Evolutionary conservation across 2,329 filamentous ascomycete species (phyloP).

Genomic region (Macrophomina phaseolina): DNA sequence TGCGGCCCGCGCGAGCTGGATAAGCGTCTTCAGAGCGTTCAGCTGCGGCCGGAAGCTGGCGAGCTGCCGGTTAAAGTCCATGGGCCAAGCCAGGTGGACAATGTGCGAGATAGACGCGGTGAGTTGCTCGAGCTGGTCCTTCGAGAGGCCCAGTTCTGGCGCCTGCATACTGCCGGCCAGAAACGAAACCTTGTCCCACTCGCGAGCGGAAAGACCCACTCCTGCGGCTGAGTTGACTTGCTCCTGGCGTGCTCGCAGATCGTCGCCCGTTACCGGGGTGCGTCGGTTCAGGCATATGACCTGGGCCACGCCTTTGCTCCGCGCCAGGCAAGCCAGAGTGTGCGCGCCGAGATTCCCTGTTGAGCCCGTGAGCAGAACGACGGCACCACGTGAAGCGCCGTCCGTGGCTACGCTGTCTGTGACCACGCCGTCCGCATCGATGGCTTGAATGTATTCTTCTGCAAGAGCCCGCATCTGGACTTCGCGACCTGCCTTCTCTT

Average conservation of each 20-base stretch:
- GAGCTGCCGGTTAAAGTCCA: conserved; percentile 25
- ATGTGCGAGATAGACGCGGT: conserved; percentile 13
- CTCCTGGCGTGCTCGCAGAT: neutral
- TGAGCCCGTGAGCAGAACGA: conserved; percentile 8
- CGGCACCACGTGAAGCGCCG: neutral
- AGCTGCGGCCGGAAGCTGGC: conserved; percentile 6
- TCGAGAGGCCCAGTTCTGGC: neutral
- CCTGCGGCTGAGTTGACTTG: neutral
- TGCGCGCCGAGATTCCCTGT: conserved; percentile 11
- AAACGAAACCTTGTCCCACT: neutral
- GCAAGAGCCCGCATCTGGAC: neutral
- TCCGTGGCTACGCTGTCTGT: neutral
- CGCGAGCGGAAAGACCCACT: neutral
- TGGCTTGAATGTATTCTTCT: neutral
- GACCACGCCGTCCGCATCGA: neutral
- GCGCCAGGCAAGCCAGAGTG: neutral
- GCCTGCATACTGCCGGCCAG: neutral
- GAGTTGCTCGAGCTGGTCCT: neutral
- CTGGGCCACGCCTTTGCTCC: neutral
- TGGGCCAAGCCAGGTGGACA: conserved; percentile 25
- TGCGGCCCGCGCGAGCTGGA: neutral
- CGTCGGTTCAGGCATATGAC: conserved; percentile 11
- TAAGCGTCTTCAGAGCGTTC: neutral
- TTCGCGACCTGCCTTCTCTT: neutral
- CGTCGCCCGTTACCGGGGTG: too few relatives aligned